These are phyloP conservation scores for Monascus ruber DNA, from an alignment of 2,329 filamentous ascomycete genomes.

Conservation along the genomic window DNA sequence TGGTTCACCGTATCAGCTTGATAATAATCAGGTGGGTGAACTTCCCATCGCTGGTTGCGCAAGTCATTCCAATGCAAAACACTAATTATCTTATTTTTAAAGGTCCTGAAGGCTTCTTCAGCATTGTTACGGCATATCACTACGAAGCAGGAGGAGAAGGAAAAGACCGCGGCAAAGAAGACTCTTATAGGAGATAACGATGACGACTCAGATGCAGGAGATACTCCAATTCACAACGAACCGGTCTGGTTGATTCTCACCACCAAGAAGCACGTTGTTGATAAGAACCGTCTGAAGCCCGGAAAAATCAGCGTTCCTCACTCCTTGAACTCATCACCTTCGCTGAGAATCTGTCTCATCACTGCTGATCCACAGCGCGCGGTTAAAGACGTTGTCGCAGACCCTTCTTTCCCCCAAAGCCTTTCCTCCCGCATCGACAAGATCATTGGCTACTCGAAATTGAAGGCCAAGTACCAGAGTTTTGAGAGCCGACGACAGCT, in stretches of 20 bases:
- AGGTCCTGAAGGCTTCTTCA: constrained; percentile 49
- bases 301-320: constrained; percentile 71
- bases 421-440: constrained; percentile 58
- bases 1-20: constrained; percentile 38
- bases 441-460: constrained; percentile 71
- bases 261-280: constrained; percentile 56
- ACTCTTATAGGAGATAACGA: constrained; percentile 41
- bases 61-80: constrained; percentile 3
- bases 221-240: constrained; percentile 35
- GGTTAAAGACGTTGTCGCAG: constrained; percentile 79
- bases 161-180: constrained; percentile 40
- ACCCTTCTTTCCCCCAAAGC: constrained; percentile 57
- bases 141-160: constrained; percentile 37
- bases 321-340: constrained; percentile 56
- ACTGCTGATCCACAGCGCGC: constrained; percentile 70
- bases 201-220: constrained; percentile 35
- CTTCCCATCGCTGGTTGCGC: not conserved
- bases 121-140: constrained; percentile 49
- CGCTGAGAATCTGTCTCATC: constrained; percentile 70
- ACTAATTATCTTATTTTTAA: constrained; percentile 7
- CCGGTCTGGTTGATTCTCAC: constrained; percentile 51
- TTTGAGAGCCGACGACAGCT: constrained; percentile 83
- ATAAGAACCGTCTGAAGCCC: constrained; percentile 71
- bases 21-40: constrained; percentile 33
- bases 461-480: constrained; percentile 79